These are phyloP conservation scores for Monilinia laxa DNA, from an alignment of 2,329 filamentous ascomycete genomes.

Conservation along the genomic window DNA sequence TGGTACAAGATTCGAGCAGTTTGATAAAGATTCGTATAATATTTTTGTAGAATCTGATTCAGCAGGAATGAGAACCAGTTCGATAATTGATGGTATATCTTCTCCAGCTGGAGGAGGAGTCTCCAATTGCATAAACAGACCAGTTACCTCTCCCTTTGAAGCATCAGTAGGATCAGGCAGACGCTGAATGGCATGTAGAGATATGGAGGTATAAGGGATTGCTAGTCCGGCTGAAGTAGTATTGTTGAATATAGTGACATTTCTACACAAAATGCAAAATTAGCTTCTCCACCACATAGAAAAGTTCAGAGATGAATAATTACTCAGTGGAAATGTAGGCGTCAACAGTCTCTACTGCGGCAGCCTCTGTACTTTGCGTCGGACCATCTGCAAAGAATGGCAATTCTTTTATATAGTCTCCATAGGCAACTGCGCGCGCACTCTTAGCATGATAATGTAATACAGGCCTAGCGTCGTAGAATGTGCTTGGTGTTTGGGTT, in stretches of 20 bases:
- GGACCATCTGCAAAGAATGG: slow-evolving; percentile 46
- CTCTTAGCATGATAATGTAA: slow-evolving; percentile 62
- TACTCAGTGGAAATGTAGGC: slow-evolving; percentile 61
- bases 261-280: slow-evolving; percentile 40
- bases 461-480: slow-evolving; percentile 69
- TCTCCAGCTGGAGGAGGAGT: slow-evolving; percentile 55
- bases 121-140: slow-evolving; percentile 68
- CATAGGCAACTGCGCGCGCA: slow-evolving; percentile 58
- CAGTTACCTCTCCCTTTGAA: slow-evolving; percentile 44
- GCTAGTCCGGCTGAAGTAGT: slow-evolving; percentile 59
- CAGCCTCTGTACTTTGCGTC: slow-evolving; percentile 24
- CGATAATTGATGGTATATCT: slow-evolving; percentile 65
- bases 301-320: slow-evolving; percentile 28
- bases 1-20: slow-evolving; percentile 74
- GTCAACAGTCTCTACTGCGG: slow-evolving; percentile 40
- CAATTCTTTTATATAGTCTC: slow-evolving; percentile 54
- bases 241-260: slow-evolving; percentile 64
- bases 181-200: slow-evolving; percentile 71
- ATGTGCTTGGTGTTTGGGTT: slow-evolving; percentile 68
- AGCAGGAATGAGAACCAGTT: slow-evolving; percentile 63
- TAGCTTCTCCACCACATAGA: slow-evolving; percentile 23
- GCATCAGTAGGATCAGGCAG: slow-evolving; percentile 43
- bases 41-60: slow-evolving; percentile 34
- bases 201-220: slow-evolving; percentile 73
- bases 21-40: slow-evolving; percentile 65